Conservation (phyloP, 805 yeast species). For the Ogataea glucozyma region DNA sequence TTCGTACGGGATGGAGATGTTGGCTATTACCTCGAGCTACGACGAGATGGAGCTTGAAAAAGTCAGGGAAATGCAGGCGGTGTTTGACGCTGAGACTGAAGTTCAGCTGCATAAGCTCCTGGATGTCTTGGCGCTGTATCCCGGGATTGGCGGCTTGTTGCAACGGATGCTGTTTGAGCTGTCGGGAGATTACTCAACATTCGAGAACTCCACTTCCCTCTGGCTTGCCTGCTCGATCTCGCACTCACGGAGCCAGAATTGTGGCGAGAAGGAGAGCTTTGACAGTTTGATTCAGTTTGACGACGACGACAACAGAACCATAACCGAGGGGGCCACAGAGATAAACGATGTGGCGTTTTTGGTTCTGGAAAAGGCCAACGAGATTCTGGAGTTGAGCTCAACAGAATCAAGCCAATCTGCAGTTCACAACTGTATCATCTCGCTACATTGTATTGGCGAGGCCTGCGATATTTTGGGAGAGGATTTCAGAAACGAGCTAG, state of each 20-base stretch:
- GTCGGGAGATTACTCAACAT: slow-evolving; percentile 11
- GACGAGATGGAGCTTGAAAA: slow-evolving; percentile 1
- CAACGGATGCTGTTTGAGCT: slow-evolving; percentile 4
- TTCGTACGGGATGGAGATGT: slow-evolving; percentile 25
- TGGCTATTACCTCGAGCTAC: slow-evolving; percentile 25
- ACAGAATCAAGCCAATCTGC: slow-evolving; percentile 17
- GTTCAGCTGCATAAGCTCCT: slow-evolving; percentile 15
- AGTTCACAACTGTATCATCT: slow-evolving; percentile 30
- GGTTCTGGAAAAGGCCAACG: slow-evolving; percentile 43
- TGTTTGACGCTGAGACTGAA: slow-evolving; percentile 29
- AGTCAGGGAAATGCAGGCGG: slow-evolving; percentile 17
- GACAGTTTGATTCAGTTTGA: slow-evolving; percentile 1
- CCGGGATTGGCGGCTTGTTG: background rate
- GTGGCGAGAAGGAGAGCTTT: slow-evolving; percentile 20
- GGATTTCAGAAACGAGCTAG: slow-evolving; percentile 55
- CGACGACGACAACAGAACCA: slow-evolving; percentile 16
- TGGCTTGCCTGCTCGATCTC: slow-evolving; percentile 43
- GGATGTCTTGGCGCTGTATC: background rate
- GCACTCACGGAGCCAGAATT: background rate
- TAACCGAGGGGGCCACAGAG: background rate
- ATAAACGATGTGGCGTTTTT: slow-evolving; percentile 21
- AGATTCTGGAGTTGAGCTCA: slow-evolving; percentile 40
- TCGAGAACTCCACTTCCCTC: slow-evolving; percentile 31
- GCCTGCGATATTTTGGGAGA: slow-evolving; percentile 34
- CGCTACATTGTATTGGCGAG: slow-evolving; percentile 46